phyloP scores from a whole-genome alignment of 768 basidiomycete genomes.

The Phanerochaete sordida region DNA sequence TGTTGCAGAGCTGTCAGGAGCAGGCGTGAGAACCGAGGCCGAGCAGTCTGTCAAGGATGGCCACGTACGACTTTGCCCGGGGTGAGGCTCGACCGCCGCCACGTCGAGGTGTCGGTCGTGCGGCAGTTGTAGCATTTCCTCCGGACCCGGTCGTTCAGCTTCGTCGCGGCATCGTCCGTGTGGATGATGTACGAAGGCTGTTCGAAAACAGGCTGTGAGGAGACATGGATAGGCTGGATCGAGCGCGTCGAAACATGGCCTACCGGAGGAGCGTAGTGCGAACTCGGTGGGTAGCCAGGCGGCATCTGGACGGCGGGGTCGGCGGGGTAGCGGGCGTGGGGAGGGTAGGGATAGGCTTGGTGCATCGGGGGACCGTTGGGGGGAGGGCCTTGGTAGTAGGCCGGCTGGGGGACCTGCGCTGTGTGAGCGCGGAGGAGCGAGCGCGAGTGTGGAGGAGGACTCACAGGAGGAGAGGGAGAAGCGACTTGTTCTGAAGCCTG shows the following conservation, averaged over 20 bases:
- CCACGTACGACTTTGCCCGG: slow-evolving; percentile 70
- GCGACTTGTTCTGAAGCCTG: slow-evolving; percentile 53
- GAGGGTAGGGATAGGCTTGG: slow-evolving; percentile 15
- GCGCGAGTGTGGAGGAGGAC: slow-evolving; percentile 29
- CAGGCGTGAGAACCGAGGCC: background rate
- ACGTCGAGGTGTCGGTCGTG: slow-evolving; percentile 81
- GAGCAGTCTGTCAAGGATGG: background rate
- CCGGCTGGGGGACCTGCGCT: slow-evolving; percentile 2
- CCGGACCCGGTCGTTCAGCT: slow-evolving; percentile 73
- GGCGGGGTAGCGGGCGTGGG: slow-evolving; percentile 20
- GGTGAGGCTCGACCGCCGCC: slow-evolving; percentile 72
- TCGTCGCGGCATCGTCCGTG: slow-evolving; percentile 80
- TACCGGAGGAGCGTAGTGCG: slow-evolving; percentile 20
- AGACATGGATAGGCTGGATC: slow-evolving; percentile 20
- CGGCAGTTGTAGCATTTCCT: slow-evolving; percentile 82
- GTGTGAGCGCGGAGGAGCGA: slow-evolving; percentile 23
- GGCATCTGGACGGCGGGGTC: slow-evolving; percentile 17
- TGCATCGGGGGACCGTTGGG: slow-evolving; percentile 9
- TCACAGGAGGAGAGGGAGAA: slow-evolving; percentile 47
- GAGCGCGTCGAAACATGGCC: slow-evolving; percentile 18
- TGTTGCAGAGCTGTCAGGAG: slow-evolving; percentile 42
- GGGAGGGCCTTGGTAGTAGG: slow-evolving; percentile 9
- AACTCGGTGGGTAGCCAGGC: slow-evolving; percentile 19
- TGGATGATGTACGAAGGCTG: slow-evolving; percentile 40
- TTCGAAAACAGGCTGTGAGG: slow-evolving; percentile 29